Base-by-base conservation (phyloP, 257 asterid genomes). In the Catharanthus roseus region DNA sequence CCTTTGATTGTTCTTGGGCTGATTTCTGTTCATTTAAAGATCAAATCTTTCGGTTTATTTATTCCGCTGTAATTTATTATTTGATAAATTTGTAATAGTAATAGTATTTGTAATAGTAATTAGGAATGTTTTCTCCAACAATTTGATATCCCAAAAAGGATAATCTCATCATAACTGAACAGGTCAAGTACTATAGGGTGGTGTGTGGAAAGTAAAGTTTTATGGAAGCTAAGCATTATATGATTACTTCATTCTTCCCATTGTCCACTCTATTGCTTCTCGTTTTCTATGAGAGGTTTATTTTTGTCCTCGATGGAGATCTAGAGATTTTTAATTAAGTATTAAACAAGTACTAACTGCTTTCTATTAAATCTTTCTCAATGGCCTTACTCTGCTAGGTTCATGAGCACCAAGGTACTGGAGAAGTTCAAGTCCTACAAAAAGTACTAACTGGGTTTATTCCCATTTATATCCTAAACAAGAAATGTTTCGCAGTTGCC, bases 391-490 rank as follows among this genome's bases (percentile, higher is more conserved):
- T 41, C n/a, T 72, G 78, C 28, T 84, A 95, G 99, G 99, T 95
- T 83, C 99, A 95, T 79, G 98, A 91, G 82, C 95, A 82, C 67
- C 53, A 85, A 80, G 93, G 86, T 73, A 86, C 90, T 54, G 99
- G 95, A 77, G 99, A 91, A 83, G 98, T 95, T 75, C 89, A 95
- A 77, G 87, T 95, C 81, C 93, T 95, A 95, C 99, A 21, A 95
- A 95, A 95, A 98, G 99, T 88, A 75, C 69, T 67, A 44, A 33
- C 0, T 61, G 31, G 23, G 13, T 33, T 33, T 18, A 33, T 8
- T n/a, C 26, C 66, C 18, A 5, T 33, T 0, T 61, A 0, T 11
- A 31, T 26, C 16, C 26, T 61, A 33, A 62, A 31, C 47, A 19
- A 61, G 15, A 7, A 33, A 18, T 65, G 50, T 13, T 65, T 11